These are phyloP conservation scores for Cetradonia linearis DNA, from an alignment of 495 filamentous ascomycete species.

Conservation along the genomic window DNA sequence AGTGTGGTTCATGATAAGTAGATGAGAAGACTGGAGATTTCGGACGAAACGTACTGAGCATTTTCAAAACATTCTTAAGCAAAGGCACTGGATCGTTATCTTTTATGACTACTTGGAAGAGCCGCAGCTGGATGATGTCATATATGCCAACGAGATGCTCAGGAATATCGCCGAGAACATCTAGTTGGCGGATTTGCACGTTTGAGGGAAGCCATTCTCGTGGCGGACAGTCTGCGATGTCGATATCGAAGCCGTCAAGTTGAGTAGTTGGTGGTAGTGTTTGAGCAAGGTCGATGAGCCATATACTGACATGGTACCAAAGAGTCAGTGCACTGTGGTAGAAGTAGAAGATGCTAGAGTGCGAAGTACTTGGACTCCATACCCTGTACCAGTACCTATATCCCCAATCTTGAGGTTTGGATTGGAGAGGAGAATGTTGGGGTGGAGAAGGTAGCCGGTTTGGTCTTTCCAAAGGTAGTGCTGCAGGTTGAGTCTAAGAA, in stretches of 20 bases:
- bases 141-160: conserved; percentile 26
- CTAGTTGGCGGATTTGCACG: conserved; percentile 24
- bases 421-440: conserved; percentile 22
- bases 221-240: conserved; percentile 25
- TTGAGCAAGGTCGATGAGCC: conserved; percentile 28
- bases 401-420: conserved; percentile 28
- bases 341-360: not conserved
- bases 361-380: conserved; percentile 3
- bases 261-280: conserved; percentile 23
- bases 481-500: conserved; percentile 25
- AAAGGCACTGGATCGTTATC: conserved; percentile 11
- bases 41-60: conserved; percentile 6
- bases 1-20: not conserved
- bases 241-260: conserved; percentile 31
- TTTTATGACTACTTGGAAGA: conserved; percentile 2
- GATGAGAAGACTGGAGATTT: not conserved
- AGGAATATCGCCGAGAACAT: conserved; percentile 25
- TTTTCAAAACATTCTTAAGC: conserved; percentile 7
- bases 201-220: conserved; percentile 27
- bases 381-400: conserved; percentile 31
- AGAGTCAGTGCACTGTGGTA: not conserved
- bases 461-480: conserved; percentile 29
- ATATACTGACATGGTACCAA: conserved; percentile 23
- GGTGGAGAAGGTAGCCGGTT: conserved; percentile 26
- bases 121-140: conserved; percentile 32